Conservation (phyloP, 352 stramenopile genomes). For the Globisporangium spinosum region DNA sequence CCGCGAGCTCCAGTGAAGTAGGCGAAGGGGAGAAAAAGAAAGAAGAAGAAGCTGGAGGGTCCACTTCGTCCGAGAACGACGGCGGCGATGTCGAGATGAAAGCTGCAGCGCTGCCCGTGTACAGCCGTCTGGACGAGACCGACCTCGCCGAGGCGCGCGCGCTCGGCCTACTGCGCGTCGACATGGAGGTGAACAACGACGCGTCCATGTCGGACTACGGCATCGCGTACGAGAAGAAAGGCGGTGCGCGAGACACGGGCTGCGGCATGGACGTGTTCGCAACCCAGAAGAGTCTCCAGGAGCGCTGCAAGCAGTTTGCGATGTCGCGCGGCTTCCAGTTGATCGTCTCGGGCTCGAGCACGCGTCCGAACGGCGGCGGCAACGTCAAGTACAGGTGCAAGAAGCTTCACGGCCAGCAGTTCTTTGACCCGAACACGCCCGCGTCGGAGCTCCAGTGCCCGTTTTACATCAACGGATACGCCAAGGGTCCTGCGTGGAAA, state of each 20-base stretch:
- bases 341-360: constrained; percentile 64
- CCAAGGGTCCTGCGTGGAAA: constrained; percentile 62
- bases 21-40: neutral
- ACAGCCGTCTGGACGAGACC: constrained; percentile 57
- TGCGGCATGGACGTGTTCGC: constrained; percentile 56
- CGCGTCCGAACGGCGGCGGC: constrained; percentile 55
- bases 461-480: constrained; percentile 83
- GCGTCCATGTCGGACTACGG: constrained; percentile 48
- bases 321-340: constrained; percentile 74
- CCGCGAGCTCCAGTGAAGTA: neutral
- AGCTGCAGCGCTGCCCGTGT: constrained; percentile 18
- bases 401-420: constrained; percentile 76
- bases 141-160: constrained; percentile 46
- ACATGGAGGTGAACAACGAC: constrained; percentile 46
- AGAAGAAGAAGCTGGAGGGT: neutral
- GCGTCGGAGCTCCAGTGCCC: constrained; percentile 53
- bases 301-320: constrained; percentile 76
- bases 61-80: constrained; percentile 3
- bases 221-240: constrained; percentile 75
- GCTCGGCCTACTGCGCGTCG: constrained; percentile 45
- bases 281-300: constrained; percentile 60
- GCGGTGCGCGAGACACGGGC: constrained; percentile 44
- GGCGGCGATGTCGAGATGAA: constrained; percentile 13
- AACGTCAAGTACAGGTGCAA: constrained; percentile 86
- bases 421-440: constrained; percentile 55